Percentiles rank a stretch among this genome's conserved stretches.
Evolutionary conservation across 495 filamentous ascomycete genomes (phyloP).

Genomic region (Barbatosphaeria neglecta): DNA sequence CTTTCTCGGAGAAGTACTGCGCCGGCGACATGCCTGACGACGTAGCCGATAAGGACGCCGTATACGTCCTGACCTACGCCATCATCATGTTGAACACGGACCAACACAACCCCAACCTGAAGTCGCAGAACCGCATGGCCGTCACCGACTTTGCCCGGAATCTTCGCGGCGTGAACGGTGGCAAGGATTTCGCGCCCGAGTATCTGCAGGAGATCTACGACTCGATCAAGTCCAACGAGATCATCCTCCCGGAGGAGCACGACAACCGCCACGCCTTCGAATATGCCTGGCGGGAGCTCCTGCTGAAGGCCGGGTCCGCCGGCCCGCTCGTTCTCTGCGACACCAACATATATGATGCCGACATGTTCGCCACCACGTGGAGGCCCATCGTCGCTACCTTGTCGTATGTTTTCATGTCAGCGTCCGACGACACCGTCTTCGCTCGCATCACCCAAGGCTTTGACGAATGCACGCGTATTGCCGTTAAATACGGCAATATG

Average conservation of each 20-base stretch:
- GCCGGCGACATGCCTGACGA: slow-evolving; percentile 55
- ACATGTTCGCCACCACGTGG: slow-evolving; percentile 97
- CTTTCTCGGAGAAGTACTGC: slow-evolving; percentile 80
- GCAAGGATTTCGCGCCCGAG: slow-evolving; percentile 71
- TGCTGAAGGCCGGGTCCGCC: slow-evolving; percentile 71
- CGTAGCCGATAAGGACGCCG: slow-evolving; percentile 80
- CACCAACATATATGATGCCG: slow-evolving; percentile 89
- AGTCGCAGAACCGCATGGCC: slow-evolving; percentile 69
- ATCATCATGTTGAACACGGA: slow-evolving; percentile 96
- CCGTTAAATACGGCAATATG: slow-evolving; percentile 69
- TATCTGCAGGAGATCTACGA: slow-evolving; percentile 85
- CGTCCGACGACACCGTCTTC: slow-evolving; percentile 94
- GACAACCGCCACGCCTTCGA: slow-evolving; percentile 94
- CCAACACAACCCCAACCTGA: slow-evolving; percentile 87
- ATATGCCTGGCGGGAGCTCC: slow-evolving; percentile 89
- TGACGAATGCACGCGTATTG: slow-evolving; percentile 90
- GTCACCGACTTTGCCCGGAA: slow-evolving; percentile 73
- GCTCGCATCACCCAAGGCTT: slow-evolving; percentile 87
- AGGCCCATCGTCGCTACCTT: slow-evolving; percentile 87
- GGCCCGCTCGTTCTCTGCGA: slow-evolving; percentile 67
- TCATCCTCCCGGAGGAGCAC: slow-evolving; percentile 94
- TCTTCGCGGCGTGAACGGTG: slow-evolving; percentile 75
- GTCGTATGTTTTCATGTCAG: slow-evolving; percentile 98
- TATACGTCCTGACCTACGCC: slow-evolving; percentile 84
- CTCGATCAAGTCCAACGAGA: slow-evolving; percentile 84